Evolutionary conservation across 2,329 filamentous ascomycete species (phyloP).

Genomic region (Leptographium galeiforme): DNA sequence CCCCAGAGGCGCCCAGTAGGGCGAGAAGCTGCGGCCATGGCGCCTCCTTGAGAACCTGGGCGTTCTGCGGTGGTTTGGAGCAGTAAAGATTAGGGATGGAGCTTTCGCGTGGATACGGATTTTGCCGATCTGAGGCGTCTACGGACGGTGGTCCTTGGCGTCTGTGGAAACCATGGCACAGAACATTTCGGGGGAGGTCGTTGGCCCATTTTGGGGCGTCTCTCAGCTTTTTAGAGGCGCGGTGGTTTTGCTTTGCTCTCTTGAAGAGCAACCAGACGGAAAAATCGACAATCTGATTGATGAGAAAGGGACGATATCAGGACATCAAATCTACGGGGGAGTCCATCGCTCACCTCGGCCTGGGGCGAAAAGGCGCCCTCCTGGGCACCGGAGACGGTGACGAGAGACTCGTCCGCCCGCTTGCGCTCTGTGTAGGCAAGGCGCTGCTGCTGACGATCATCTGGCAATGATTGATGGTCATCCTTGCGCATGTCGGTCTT

Average conservation of each 20-base stretch:
- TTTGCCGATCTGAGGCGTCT: background rate
- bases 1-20: conserved; percentile 61
- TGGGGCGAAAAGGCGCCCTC: conserved; percentile 39
- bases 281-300: conserved; percentile 58
- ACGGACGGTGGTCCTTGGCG: conserved; percentile 12
- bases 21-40: conserved; percentile 67
- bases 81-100: conserved; percentile 52
- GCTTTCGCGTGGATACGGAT: background rate
- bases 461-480: conserved; percentile 8
- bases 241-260: conserved; percentile 28
- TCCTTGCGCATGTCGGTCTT: background rate
- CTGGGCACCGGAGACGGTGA: conserved; percentile 36
- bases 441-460: conserved; percentile 41
- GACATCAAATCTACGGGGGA: background rate
- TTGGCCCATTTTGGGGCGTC: background rate
- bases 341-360: conserved; percentile 38
- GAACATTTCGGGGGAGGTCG: conserved; percentile 24
- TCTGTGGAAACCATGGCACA: conserved; percentile 72
- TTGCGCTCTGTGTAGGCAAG: conserved; percentile 42
- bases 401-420: conserved; percentile 41
- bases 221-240: conserved; percentile 33
- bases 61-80: conserved; percentile 55
- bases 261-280: conserved; percentile 66
- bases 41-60: conserved; percentile 49
- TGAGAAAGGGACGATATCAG: background rate